A percentile compares a stretch with the other conserved stretches of the same genome.
Evolutionary conservation across 2,329 filamentous ascomycete species (phyloP).

Genomic region (Tolypocladium paradoxum): DNA sequence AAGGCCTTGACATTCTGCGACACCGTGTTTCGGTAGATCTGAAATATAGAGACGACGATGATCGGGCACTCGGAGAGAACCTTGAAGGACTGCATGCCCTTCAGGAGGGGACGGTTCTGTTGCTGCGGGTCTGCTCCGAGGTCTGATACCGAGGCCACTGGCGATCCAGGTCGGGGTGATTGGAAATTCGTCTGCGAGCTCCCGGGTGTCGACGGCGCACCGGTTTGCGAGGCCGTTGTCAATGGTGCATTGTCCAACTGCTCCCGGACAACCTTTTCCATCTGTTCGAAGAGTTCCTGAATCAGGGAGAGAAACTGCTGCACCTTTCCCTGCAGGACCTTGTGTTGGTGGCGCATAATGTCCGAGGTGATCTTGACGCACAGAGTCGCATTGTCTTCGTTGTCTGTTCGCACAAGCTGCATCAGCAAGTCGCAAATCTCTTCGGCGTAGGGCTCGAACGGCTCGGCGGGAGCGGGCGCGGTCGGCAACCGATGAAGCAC

Average conservation of each 20-base stretch:
- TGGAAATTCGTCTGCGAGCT: conserved; percentile 64
- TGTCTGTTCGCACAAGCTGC: conserved; percentile 78
- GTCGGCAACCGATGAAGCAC: conserved; percentile 80
- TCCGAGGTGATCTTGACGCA: conserved; percentile 98
- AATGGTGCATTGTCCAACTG: conserved; percentile 74
- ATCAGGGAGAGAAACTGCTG: conserved; percentile 87
- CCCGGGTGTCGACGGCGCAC: conserved; percentile 55
- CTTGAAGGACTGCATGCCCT: conserved; percentile 98
- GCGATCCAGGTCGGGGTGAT: conserved; percentile 81
- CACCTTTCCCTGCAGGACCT: conserved; percentile 66
- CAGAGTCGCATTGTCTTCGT: conserved; percentile 97
- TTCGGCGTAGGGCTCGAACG: conserved; percentile 77
- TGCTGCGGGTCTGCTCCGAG: conserved; percentile 73
- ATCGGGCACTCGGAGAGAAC: conserved; percentile 96
- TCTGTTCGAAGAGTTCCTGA: conserved; percentile 88
- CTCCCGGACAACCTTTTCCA: conserved; percentile 89
- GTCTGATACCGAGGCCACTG: conserved; percentile 71
- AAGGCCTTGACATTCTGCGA: conserved; percentile 81
- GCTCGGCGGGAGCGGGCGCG: conserved; percentile 60
- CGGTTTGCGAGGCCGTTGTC: conserved; percentile 37
- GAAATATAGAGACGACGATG: conserved; percentile 96
- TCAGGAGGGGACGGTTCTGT: conserved; percentile 68
- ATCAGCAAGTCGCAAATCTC: conserved; percentile 88
- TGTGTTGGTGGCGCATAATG: conserved; percentile 84
- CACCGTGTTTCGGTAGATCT: conserved; percentile 75